Evolutionary conservation across 257 asterid species (phyloP).

Genomic region (Solanum lycopersicoides): DNA sequence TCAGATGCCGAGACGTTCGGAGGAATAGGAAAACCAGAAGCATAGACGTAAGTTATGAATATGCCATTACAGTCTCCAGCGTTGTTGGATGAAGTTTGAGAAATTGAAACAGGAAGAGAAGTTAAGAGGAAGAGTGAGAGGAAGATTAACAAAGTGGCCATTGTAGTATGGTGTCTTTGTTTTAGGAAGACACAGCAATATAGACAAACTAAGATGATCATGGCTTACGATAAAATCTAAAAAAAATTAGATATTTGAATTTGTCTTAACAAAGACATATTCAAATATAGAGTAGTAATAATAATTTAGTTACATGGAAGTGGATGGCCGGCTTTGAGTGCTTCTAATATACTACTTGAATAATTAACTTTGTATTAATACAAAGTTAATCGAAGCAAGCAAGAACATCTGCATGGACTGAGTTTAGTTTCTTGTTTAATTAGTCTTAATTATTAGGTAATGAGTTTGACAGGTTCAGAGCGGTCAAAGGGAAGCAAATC

Average conservation of each 20-base stretch:
- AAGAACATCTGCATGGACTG: neutral
- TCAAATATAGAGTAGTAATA: neutral
- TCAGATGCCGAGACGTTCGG: constrained; percentile 28
- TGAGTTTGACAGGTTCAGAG: neutral
- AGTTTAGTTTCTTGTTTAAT: neutral
- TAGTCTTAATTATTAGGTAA: neutral
- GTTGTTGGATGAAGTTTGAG: constrained; percentile 22
- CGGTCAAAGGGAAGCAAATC: neutral
- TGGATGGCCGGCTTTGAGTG: constrained; percentile 29
- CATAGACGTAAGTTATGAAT: constrained; percentile 27
- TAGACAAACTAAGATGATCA: neutral
- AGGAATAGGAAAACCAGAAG: constrained; percentile 18
- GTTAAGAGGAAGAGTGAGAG: constrained; percentile 2
- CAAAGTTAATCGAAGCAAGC: neutral
- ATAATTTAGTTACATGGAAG: neutral
- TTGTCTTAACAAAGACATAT: neutral
- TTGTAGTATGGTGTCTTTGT: neutral
- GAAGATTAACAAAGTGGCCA: constrained; percentile 11
- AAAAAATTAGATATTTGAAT: neutral
- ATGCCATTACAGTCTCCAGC: constrained; percentile 38
- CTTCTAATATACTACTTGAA: neutral
- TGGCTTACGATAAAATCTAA: neutral
- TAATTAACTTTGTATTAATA: neutral
- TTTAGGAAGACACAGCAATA: neutral
- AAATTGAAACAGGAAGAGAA: constrained; percentile 20